Conservation (phyloP, 2,329 filamentous ascomycete genomes). For the Colletotrichum chlorophyti region DNA sequence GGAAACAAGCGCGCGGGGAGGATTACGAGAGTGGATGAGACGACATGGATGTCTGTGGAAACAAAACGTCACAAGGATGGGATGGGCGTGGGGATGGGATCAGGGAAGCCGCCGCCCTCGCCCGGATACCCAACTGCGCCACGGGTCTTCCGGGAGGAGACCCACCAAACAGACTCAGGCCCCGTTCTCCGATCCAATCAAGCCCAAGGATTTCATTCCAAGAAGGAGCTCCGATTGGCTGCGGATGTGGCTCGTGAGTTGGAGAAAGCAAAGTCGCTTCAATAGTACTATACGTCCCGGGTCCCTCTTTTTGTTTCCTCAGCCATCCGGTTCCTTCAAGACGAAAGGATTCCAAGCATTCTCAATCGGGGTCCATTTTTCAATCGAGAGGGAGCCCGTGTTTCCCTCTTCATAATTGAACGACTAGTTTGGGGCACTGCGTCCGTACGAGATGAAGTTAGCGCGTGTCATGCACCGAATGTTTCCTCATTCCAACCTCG, state of each 20-base stretch:
- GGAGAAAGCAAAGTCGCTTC: no score
- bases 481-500: no score
- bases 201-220: neutral
- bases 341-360: neutral
- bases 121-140: constrained; percentile 6
- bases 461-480: no score
- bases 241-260: constrained; percentile 17
- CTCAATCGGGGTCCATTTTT: neutral
- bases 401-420: no score
- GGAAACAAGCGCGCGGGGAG: neutral
- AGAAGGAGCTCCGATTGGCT: neutral
- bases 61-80: no score
- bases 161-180: constrained; percentile 5
- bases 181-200: constrained; percentile 1
- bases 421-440: neutral
- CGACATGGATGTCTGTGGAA: neutral
- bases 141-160: neutral
- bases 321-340: neutral
- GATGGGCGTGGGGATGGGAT: no score
- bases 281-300: no score
- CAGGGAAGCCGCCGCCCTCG: neutral
- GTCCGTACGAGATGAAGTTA: no score
- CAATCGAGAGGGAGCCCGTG: neutral
- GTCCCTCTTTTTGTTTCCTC: no score
- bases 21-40: neutral